Conservation (phyloP, 805 yeast genomes). For the Komagataella populi region DNA sequence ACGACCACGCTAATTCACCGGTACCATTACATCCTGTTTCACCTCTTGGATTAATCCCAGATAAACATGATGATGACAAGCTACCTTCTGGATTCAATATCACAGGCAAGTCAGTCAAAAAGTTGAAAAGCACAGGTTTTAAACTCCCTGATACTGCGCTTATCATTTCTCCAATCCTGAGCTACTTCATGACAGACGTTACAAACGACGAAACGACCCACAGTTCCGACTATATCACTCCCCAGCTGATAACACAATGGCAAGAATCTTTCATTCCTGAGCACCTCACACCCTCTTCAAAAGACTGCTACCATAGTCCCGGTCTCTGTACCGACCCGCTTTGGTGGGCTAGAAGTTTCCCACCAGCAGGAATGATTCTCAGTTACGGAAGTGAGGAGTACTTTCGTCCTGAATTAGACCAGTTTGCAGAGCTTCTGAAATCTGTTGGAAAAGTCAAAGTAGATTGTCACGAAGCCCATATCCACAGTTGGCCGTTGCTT, state of each 20-base stretch:
- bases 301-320: conserved; percentile 18
- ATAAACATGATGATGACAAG: neutral
- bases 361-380: conserved; percentile 24
- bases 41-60: neutral
- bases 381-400: conserved; percentile 30
- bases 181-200: conserved; percentile 5
- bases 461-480: conserved; percentile 18
- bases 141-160: conserved; percentile 4
- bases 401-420: conserved; percentile 21
- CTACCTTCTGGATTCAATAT: neutral
- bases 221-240: neutral
- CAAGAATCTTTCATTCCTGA: conserved; percentile 9
- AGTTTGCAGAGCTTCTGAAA: conserved; percentile 14
- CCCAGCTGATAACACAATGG: conserved; percentile 1
- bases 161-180: conserved; percentile 15
- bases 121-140: conserved; percentile 4
- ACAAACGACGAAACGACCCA: neutral
- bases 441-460: conserved; percentile 18
- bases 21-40: conserved; percentile 2
- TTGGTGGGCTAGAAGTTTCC: conserved; percentile 27
- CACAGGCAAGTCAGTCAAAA: conserved; percentile 3
- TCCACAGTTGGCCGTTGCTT: conserved; percentile 37
- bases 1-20: conserved; percentile 13
- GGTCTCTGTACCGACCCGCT: conserved; percentile 14
- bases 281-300: neutral